Evolutionary conservation across 768 basidiomycete species (phyloP).

Genomic region (Lactarius sanguifluus): DNA sequence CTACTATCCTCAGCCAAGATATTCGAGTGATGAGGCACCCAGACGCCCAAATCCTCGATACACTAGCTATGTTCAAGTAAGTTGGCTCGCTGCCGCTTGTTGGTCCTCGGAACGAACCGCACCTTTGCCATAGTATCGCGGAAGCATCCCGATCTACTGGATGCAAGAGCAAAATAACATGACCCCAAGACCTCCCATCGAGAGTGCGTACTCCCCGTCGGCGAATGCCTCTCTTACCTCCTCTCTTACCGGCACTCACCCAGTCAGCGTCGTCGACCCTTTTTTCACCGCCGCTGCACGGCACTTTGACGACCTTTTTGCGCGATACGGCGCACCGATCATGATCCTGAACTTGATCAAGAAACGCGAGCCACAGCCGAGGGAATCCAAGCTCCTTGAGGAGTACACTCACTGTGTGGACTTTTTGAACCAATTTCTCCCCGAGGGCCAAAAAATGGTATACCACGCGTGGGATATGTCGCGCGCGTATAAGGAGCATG

Average conservation of each 20-base stretch:
- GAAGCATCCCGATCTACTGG: slow-evolving; percentile 97
- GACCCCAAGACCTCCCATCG: slow-evolving; percentile 92
- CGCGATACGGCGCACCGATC: slow-evolving; percentile 85
- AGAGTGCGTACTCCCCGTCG: slow-evolving; percentile 57
- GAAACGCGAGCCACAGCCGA: slow-evolving; percentile 68
- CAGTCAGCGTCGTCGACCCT: slow-evolving; percentile 92
- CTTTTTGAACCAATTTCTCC: slow-evolving; percentile 95
- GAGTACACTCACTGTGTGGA: slow-evolving; percentile 91
- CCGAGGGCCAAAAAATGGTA: slow-evolving; percentile 78
- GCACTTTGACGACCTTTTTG: slow-evolving; percentile 90
- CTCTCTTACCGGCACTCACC: neutral
- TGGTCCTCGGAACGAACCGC: neutral
- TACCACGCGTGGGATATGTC: slow-evolving; percentile 98
- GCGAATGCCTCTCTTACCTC: neutral
- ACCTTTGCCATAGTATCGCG: slow-evolving; percentile 63
- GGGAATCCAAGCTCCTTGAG: slow-evolving; percentile 86
- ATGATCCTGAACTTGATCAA: slow-evolving; percentile 96
- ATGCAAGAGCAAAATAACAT: slow-evolving; percentile 90
- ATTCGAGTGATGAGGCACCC: slow-evolving; percentile 35
- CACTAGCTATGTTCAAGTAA: slow-evolving; percentile 91
- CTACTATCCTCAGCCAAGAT: slow-evolving; percentile 59
- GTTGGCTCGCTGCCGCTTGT: slow-evolving; percentile 11
- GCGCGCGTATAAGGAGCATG: slow-evolving; percentile 90
- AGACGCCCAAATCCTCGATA: slow-evolving; percentile 75
- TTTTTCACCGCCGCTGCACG: slow-evolving; percentile 91